Percentiles rank a stretch among this genome's conserved stretches.
These are phyloP conservation scores for Tetracladium maxilliforme DNA, from an alignment of 2,329 filamentous ascomycete species.

Conservation along the genomic window DNA sequence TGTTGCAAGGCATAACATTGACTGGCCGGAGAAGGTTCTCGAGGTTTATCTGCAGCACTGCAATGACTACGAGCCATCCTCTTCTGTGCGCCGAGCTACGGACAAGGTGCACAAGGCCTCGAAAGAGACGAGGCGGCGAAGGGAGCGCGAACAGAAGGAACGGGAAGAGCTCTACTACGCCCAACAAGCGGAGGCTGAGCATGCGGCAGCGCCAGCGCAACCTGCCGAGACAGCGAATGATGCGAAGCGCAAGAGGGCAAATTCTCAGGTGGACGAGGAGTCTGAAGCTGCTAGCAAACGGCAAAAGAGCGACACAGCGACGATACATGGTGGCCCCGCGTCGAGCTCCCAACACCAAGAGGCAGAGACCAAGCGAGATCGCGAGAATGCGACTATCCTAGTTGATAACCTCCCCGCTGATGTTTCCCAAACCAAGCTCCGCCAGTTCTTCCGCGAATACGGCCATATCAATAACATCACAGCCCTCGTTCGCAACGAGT, in stretches of 20 bases:
- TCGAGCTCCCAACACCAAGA: not conserved
- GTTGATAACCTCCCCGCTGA: slow-evolving; percentile 62
- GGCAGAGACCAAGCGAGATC: slow-evolving; percentile 54
- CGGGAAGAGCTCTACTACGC: slow-evolving; percentile 14
- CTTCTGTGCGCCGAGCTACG: slow-evolving; percentile 58
- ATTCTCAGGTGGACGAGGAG: slow-evolving; percentile 10
- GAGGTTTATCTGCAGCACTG: slow-evolving; percentile 68
- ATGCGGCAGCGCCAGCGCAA: slow-evolving; percentile 9
- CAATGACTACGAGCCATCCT: slow-evolving; percentile 75
- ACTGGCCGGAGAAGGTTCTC: slow-evolving; percentile 65
- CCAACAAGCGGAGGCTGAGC: slow-evolving; percentile 12
- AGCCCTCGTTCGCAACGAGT: slow-evolving; percentile 47
- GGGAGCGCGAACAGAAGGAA: slow-evolving; percentile 39
- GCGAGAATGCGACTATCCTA: slow-evolving; percentile 78
- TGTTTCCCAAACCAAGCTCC: slow-evolving; percentile 56
- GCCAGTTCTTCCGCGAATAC: slow-evolving; percentile 85
- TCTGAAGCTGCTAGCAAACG: no score
- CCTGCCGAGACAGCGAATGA: no score
- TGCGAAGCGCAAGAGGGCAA: slow-evolving; percentile 10
- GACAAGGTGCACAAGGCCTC: slow-evolving; percentile 57
- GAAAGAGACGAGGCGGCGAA: slow-evolving; percentile 46
- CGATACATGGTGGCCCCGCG: no score
- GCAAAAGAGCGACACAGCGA: no score
- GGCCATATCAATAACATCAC: slow-evolving; percentile 71
- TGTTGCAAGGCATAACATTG: slow-evolving; percentile 43